Conservation (phyloP, 73 alveolate species). For the Paramecium octaurelia region DNA sequence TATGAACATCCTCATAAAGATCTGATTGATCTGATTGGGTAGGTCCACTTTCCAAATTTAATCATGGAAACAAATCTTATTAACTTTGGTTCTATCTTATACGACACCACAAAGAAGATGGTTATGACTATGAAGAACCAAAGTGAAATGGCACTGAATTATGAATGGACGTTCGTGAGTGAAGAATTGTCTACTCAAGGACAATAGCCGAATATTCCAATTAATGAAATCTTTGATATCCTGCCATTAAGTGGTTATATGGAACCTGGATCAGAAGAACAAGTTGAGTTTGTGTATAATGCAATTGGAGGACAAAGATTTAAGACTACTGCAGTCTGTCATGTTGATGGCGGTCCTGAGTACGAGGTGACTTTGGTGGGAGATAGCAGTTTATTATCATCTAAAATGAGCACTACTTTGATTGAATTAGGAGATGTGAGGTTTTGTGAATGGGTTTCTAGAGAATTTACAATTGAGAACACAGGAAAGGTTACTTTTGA, state of each 20-base stretch:
- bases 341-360: conserved; percentile 99
- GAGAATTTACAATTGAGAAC: conserved; percentile 93
- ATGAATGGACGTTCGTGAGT: conserved; percentile 99
- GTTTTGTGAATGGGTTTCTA: conserved; percentile 90
- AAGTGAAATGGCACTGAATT: conserved; percentile 94
- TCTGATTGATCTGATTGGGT: conserved; percentile 95
- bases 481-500: conserved; percentile 98
- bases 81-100: conserved; percentile 96
- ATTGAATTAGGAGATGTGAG: conserved; percentile 98
- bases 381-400: conserved; percentile 92
- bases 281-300: conserved; percentile 91
- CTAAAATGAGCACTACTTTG: conserved; percentile 90
- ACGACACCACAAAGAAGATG: conserved; percentile 98
- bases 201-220: conserved; percentile 61
- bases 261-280: conserved; percentile 96
- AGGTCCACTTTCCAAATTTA: conserved; percentile 98
- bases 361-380: conserved; percentile 98
- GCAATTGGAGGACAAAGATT: conserved; percentile 94
- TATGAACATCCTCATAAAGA: conserved; percentile 99
- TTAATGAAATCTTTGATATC: conserved; percentile 98
- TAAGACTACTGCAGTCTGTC: conserved; percentile 96
- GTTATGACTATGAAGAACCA: conserved; percentile 95
- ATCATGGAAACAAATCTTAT: conserved; percentile 84
- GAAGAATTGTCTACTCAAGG: conserved; percentile 74
- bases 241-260: conserved; percentile 98